A percentile compares a stretch with the other conserved stretches of the same genome.
These are phyloP conservation scores for Solanum bukasovii DNA, from an alignment of 257 asterid species.

Conservation along the genomic window DNA sequence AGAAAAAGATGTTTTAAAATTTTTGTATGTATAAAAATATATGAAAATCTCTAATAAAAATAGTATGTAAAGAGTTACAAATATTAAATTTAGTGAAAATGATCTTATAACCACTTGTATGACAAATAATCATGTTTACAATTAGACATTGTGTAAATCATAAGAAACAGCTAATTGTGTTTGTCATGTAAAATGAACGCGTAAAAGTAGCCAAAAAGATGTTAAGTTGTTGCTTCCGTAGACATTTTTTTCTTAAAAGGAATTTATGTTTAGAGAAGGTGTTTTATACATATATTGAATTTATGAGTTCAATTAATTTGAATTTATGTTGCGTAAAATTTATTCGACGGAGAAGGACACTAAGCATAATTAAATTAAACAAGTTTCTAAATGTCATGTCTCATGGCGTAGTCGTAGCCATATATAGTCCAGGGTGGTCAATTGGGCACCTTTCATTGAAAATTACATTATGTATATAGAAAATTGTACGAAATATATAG, in stretches of 20 bases:
- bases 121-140: neutral
- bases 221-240: neutral
- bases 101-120: neutral
- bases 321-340: no score
- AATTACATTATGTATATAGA: no score
- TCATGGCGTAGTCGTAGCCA: neutral
- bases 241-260: neutral
- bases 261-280: neutral
- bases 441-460: no score
- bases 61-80: neutral
- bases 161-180: neutral
- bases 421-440: neutral
- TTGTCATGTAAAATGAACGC: neutral
- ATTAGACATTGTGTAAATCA: neutral
- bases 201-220: neutral
- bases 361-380: neutral
- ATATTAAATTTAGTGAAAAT: neutral
- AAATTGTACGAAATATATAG: no score
- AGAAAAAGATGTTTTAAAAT: rapidly evolving
- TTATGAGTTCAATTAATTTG: no score
- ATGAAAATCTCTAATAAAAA: no score
- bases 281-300: neutral
- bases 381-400: neutral
- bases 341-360: neutral
- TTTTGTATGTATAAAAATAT: neutral